A percentile compares a stretch with the other conserved stretches of the same genome.
These are phyloP conservation scores for Keithomyces neogunnii DNA, from an alignment of 2,329 filamentous ascomycete genomes.

Conservation along the genomic window DNA sequence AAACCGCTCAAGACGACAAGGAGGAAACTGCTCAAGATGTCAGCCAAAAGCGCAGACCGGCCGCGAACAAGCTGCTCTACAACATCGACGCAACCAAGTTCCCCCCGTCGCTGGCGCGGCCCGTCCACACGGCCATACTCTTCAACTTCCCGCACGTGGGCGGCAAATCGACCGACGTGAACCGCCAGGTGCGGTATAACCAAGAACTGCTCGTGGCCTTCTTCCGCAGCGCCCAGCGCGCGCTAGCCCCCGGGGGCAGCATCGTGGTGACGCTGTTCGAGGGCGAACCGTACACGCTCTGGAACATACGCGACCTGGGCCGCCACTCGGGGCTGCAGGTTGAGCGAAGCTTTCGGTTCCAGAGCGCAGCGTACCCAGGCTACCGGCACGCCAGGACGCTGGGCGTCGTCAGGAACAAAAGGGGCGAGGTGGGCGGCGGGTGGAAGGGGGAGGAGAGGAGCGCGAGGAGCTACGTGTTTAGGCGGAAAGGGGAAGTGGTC, in stretches of 20 bases:
- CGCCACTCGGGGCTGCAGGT: slow-evolving; percentile 67
- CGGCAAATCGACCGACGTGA: slow-evolving; percentile 85
- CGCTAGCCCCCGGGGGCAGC: slow-evolving; percentile 38
- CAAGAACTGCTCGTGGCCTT: slow-evolving; percentile 68
- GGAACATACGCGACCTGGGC: slow-evolving; percentile 86
- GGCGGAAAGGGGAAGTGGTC: slow-evolving; percentile 44
- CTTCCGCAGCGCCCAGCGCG: slow-evolving; percentile 44
- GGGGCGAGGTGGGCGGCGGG: slow-evolving; percentile 31
- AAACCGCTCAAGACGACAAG: slow-evolving; percentile 3
- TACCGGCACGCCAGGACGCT: slow-evolving; percentile 68
- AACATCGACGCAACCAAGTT: slow-evolving; percentile 60
- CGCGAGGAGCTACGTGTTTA: slow-evolving; percentile 54
- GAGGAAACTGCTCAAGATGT: slow-evolving; percentile 12
- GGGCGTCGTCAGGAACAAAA: slow-evolving; percentile 49
- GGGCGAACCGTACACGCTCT: slow-evolving; percentile 86
- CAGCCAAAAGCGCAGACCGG: neutral
- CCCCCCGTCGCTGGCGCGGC: slow-evolving; percentile 33
- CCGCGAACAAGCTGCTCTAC: slow-evolving; percentile 38
- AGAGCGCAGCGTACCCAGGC: slow-evolving; percentile 57
- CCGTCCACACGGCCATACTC: slow-evolving; percentile 64
- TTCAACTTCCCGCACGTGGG: slow-evolving; percentile 99
- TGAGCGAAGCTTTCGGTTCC: slow-evolving; percentile 61
- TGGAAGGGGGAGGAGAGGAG: slow-evolving; percentile 34
- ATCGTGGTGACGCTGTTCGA: slow-evolving; percentile 88
- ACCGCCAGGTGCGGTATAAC: slow-evolving; percentile 88